Base-by-base conservation (phyloP, 75 land plant species). In the Pinus albicaulis region DNA sequence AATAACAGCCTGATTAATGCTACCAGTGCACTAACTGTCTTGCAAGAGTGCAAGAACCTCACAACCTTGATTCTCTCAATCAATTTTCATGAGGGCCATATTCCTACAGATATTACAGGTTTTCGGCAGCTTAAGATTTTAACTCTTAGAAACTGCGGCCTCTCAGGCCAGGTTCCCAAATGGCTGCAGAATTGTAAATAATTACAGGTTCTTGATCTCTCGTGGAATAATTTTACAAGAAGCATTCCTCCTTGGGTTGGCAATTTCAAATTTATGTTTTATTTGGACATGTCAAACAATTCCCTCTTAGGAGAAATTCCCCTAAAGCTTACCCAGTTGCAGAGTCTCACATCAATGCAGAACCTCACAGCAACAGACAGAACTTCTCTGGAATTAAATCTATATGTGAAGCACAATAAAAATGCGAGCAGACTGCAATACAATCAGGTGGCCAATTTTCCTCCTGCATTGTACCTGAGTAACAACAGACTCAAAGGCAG, bases 281-380 rank as follows among this genome's bases (percentile, higher is more conserved):
- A 79, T 59, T 70, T 91, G 57, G 89, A 89, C 77, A 53, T 91
- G 25, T 88, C 93, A 4, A 82, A 89, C 57, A 91, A 91, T 72
- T 82, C 79, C 16, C 61, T 89, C 38, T 57, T 74, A 23, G 90
- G 92, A 6, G 73, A 53, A 7, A 80, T 90, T 12, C 90, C 90
- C 3, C 57, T 58, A 23, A 72, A 55, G 7, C 75, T 89, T 56
- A 76, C 79, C 7, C 73, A 75, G 57, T 71, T 89, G 57, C 48
- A 71, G 28, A 59, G 84, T 70, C 79, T 93, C 57, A 74, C 76
- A 73, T 80, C 84, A 57, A 25, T 3, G n/a, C 71, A 83, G 23
- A 65, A 71, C 63, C 4, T 77, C 82, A 44, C 68, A 56, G 59
- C 62, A 56, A 12, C 57, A 64, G 55, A 19, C 56, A 28, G 24